These are phyloP conservation scores for Trichomonascaceae sp. DNA, from an alignment of 1,139 yeast species.

Conservation along the genomic window DNA sequence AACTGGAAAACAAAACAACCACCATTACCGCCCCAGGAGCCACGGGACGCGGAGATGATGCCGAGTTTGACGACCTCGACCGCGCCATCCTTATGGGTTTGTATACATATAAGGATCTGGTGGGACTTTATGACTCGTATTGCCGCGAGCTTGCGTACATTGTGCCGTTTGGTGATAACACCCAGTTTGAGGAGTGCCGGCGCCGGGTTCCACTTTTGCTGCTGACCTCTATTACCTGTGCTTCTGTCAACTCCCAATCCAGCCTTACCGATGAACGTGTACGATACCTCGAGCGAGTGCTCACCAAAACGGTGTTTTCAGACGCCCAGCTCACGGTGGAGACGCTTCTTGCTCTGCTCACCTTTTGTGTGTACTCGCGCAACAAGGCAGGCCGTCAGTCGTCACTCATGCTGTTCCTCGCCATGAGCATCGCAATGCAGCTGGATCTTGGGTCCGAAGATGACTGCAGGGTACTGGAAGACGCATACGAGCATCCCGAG, in stretches of 20 bases:
- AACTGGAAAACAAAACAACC: conserved; percentile 1
- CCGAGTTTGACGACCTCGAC: background rate
- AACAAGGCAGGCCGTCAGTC: conserved; percentile 40
- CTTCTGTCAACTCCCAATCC: conserved; percentile 32
- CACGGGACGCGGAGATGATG: too few relatives aligned
- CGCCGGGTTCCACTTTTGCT: conserved; percentile 34
- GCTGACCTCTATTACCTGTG: conserved; percentile 36
- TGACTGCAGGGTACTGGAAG: conserved; percentile 5
- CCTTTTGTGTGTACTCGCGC: conserved; percentile 28
- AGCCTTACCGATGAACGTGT: conserved; percentile 30
- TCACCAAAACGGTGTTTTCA: conserved; percentile 34
- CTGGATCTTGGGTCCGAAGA: conserved; percentile 33
- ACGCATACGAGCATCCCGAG: conserved; percentile 3
- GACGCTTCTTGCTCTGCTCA: conserved; percentile 32
- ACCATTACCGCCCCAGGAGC: background rate
- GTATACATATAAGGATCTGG: conserved; percentile 20
- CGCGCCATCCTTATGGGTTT: conserved; percentile 24
- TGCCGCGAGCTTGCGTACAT: conserved; percentile 30
- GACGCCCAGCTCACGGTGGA: conserved; percentile 33
- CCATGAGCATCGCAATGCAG: conserved; percentile 34
- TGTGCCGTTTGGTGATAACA: conserved; percentile 34
- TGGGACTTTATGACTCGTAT: conserved; percentile 27
- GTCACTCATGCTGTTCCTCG: conserved; percentile 36
- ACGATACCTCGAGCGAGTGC: conserved; percentile 34
- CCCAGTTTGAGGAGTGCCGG: conserved; percentile 30